Evolutionary conservation across 2,329 filamentous ascomycete species (phyloP).

Genomic region (Pseudogymnoascus sp.): DNA sequence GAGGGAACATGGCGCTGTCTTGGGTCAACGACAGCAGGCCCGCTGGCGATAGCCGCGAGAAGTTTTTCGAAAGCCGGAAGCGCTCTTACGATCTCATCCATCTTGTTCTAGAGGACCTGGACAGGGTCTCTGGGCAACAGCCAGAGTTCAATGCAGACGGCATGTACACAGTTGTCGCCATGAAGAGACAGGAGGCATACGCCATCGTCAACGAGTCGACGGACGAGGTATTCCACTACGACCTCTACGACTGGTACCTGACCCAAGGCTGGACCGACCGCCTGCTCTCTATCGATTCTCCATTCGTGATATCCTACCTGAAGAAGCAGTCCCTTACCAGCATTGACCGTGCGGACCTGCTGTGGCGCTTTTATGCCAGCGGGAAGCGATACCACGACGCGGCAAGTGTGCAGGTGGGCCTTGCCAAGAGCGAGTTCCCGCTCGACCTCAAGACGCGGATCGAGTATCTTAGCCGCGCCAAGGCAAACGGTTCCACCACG

Average conservation of each 20-base stretch:
- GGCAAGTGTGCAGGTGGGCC: slow-evolving; percentile 72
- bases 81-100: slow-evolving; percentile 84
- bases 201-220: slow-evolving; percentile 78
- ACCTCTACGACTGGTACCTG: slow-evolving; percentile 98
- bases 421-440: slow-evolving; percentile 74
- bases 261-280: slow-evolving; percentile 75
- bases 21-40: slow-evolving; percentile 84
- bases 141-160: slow-evolving; percentile 66
- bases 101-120: slow-evolving; percentile 67
- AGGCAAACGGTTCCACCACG: slow-evolving; percentile 82
- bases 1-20: slow-evolving; percentile 72
- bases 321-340: slow-evolving; percentile 65
- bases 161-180: slow-evolving; percentile 63
- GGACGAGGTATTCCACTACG: slow-evolving; percentile 91
- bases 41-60: slow-evolving; percentile 57
- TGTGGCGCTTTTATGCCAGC: slow-evolving; percentile 89
- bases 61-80: slow-evolving; percentile 61
- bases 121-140: slow-evolving; percentile 58
- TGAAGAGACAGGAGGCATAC: slow-evolving; percentile 80
- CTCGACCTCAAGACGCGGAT: slow-evolving; percentile 80
- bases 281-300: slow-evolving; percentile 74
- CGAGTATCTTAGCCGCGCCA: slow-evolving; percentile 80
- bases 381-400: slow-evolving; percentile 77
- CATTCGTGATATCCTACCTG: slow-evolving; percentile 80
- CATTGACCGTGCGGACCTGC: slow-evolving; percentile 73